Conservation (phyloP, 1,284 basidiomycete species). For the Takashimella koratensis region DNA sequence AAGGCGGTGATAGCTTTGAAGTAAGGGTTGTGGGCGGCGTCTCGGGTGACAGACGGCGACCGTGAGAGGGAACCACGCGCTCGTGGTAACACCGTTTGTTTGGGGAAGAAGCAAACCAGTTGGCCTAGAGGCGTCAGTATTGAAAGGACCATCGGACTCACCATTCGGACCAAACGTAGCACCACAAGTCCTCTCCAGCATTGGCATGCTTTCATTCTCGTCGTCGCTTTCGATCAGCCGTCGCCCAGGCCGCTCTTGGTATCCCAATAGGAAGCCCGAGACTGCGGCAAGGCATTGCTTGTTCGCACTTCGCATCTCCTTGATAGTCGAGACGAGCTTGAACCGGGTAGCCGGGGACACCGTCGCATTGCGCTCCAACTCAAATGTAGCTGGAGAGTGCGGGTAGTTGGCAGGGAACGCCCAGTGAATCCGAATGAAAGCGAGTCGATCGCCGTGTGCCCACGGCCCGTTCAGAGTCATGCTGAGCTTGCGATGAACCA, state of each 20-base stretch:
- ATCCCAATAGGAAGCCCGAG: constrained; percentile 69
- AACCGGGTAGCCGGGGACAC: constrained; percentile 71
- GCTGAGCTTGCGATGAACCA: constrained; percentile 74
- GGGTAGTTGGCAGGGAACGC: constrained; percentile 84
- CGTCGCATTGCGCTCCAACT: constrained; percentile 75
- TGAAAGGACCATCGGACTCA: constrained; percentile 37
- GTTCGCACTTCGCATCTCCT: constrained; percentile 63
- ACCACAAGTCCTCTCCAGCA: constrained; percentile 42
- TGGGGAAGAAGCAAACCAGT: constrained; percentile 78
- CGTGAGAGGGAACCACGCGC: constrained; percentile 32
- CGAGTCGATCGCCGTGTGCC: constrained; percentile 63
- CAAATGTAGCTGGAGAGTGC: constrained; percentile 62
- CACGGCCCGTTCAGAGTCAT: constrained; percentile 85
- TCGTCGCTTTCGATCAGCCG: constrained; percentile 43
- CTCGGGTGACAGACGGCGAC: constrained; percentile 34
- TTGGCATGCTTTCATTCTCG: constrained; percentile 36
- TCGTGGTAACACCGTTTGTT: constrained; percentile 39
- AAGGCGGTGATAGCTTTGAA: constrained; percentile 42
- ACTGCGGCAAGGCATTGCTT: constrained; percentile 78
- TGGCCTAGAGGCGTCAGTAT: constrained; percentile 67
- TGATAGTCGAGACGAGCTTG: constrained; percentile 69
- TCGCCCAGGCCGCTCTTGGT: constrained; percentile 39
- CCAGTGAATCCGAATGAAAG: constrained; percentile 76
- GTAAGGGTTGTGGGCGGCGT: constrained; percentile 27
- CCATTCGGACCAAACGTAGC: constrained; percentile 77